phyloP scores from a whole-genome alignment of 495 filamentous ascomycete genomes.

The Pyronema domesticum region DNA sequence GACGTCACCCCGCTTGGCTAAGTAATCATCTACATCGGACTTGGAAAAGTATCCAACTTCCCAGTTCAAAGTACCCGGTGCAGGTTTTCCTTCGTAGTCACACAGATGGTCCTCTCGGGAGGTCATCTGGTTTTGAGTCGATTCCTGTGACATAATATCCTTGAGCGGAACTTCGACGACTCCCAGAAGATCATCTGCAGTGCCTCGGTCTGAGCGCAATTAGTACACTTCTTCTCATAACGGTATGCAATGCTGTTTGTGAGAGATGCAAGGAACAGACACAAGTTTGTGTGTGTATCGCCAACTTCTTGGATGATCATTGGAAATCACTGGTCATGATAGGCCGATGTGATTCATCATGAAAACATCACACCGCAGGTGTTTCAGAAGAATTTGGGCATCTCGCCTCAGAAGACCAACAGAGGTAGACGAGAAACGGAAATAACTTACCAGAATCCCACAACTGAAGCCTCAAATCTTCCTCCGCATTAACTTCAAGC shows the following conservation, averaged over 20 bases:
- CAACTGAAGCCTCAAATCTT: conserved; percentile 44
- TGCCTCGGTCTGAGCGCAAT: conserved; percentile 28
- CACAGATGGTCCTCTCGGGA: conserved; percentile 41
- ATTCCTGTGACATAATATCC: background rate
- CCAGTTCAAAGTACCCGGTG: conserved; percentile 49
- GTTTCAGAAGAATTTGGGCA: too few species aligned
- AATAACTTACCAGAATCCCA: conserved; percentile 40
- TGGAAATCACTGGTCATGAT: conserved; percentile 1
- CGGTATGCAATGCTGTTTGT: background rate
- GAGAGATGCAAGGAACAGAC: background rate
- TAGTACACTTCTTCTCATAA: conserved; percentile 11
- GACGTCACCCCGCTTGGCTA: conserved; percentile 39
- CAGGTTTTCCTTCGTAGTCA: conserved; percentile 38
- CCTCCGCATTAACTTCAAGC: conserved; percentile 48
- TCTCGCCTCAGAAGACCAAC: too few species aligned
- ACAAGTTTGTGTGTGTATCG: background rate
- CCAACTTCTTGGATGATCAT: conserved; percentile 4
- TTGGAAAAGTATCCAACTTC: conserved; percentile 52
- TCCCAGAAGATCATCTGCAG: conserved; percentile 52
- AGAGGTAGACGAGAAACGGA: too few species aligned
- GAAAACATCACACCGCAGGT: background rate
- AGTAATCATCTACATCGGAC: conserved; percentile 33
- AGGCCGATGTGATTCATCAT: background rate
- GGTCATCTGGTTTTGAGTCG: conserved; percentile 33
- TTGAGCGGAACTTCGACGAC: conserved; percentile 35